Conservation (phyloP, 768 basidiomycete genomes). For the Boletus rubropictus region DNA sequence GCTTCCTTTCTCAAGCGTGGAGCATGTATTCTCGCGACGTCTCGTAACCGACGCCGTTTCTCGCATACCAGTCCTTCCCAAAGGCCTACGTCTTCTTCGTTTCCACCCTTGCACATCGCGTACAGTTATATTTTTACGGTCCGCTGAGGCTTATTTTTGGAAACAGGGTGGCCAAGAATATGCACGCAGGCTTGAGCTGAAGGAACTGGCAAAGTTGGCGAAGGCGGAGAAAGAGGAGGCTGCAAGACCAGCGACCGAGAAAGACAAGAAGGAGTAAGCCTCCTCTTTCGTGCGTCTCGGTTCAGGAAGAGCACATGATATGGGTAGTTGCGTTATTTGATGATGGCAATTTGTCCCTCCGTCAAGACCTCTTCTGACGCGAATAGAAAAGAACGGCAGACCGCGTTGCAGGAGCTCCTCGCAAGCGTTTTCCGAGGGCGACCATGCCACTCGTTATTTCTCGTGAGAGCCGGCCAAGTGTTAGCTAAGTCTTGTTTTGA, state of each 20-base stretch:
- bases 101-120: conserved; percentile 1
- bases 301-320: conserved; percentile 1
- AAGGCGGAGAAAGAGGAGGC: conserved; percentile 33
- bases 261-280: conserved; percentile 29
- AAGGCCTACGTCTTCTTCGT: conserved; percentile 6
- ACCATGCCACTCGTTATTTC: background rate
- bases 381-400: conserved; percentile 2
- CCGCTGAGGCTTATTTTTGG: conserved; percentile 11
- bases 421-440: background rate
- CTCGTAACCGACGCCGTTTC: conserved; percentile 11
- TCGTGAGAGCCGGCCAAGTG: conserved; percentile 5
- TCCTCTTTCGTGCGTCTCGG: conserved; percentile 1
- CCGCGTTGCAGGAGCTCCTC: background rate
- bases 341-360: background rate
- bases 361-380: background rate
- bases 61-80: background rate
- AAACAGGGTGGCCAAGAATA: conserved; percentile 83
- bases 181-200: conserved; percentile 55
- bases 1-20: conserved; percentile 8
- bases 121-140: conserved; percentile 4
- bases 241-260: conserved; percentile 13
- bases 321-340: conserved; percentile 3
- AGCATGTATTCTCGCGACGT: conserved; percentile 2
- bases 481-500: conserved; percentile 24
- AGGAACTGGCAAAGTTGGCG: conserved; percentile 35